Percentiles rank a stretch among this genome's conserved stretches.
Evolutionary conservation across 306 rosid species (phyloP).

Genomic region (Arachis hypogaea): DNA sequence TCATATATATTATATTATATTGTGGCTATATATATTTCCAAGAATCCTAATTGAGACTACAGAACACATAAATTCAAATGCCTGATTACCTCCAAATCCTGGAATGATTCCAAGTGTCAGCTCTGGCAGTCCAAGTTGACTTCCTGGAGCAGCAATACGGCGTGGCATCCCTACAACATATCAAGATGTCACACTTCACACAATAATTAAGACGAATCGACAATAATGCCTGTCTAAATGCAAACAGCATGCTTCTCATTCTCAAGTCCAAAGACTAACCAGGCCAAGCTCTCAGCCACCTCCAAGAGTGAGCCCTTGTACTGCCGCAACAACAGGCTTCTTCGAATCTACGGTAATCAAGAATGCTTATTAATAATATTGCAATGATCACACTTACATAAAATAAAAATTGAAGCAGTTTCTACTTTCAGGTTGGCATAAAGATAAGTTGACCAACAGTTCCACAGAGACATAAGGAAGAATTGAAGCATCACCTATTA

Average conservation of each 20-base stretch:
- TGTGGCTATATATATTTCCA: not conserved
- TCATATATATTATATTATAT: too few relatives aligned
- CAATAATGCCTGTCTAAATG: slow-evolving; percentile 9
- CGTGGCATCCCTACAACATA: slow-evolving; percentile 81
- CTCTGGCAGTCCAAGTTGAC: slow-evolving; percentile 96
- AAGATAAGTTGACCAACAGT: slow-evolving; percentile 60
- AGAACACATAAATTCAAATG: slow-evolving; percentile 23
- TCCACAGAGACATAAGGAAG: slow-evolving; percentile 91
- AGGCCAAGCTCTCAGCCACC: slow-evolving; percentile 95
- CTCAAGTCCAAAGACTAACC: slow-evolving; percentile 60
- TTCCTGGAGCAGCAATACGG: slow-evolving; percentile 85
- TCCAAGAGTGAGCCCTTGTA: slow-evolving; percentile 95
- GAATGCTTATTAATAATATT: slow-evolving; percentile 21
- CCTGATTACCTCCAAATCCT: slow-evolving; percentile 86
- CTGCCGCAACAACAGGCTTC: slow-evolving; percentile 93
- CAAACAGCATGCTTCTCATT: not conserved
- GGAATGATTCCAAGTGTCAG: slow-evolving; percentile 92
- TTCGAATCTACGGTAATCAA: slow-evolving; percentile 65
- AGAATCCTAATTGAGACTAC: slow-evolving; percentile 17
- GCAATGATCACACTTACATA: slow-evolving; percentile 4
- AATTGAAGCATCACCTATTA: slow-evolving; percentile 68
- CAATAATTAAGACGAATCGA: slow-evolving; percentile 6
- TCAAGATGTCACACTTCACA: slow-evolving; percentile 19
- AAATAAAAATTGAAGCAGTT: slow-evolving; percentile 11
- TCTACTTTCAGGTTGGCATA: slow-evolving; percentile 26